These are phyloP conservation scores for Kondoa subrosea DNA, from an alignment of 768 basidiomycete species.

Conservation along the genomic window DNA sequence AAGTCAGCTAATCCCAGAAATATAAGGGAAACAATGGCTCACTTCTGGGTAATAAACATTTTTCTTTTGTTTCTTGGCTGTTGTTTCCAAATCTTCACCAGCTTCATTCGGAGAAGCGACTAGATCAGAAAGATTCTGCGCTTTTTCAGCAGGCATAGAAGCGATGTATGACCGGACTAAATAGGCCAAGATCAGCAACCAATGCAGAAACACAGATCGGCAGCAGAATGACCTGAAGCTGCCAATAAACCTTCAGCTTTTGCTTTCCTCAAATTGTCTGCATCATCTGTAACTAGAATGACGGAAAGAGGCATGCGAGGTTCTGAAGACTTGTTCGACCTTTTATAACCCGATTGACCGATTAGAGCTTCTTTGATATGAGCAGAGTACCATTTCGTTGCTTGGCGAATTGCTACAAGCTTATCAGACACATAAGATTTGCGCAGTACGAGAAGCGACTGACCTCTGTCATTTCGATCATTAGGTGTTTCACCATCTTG, in stretches of 20 bases:
- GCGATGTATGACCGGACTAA: slow-evolving; percentile 74
- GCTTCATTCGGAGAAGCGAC: slow-evolving; percentile 45
- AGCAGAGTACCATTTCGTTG: slow-evolving; percentile 66
- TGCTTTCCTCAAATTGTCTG: slow-evolving; percentile 61
- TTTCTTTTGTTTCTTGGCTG: slow-evolving; percentile 25
- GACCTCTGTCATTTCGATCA: slow-evolving; percentile 86
- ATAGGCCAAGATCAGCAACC: too few relatives aligned
- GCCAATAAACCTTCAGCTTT: slow-evolving; percentile 46
- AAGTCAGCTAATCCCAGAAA: slow-evolving; percentile 3
- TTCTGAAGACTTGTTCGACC: background rate
- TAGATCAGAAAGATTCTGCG: slow-evolving; percentile 58
- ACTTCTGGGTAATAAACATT: slow-evolving; percentile 36
- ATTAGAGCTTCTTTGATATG: slow-evolving; percentile 35
- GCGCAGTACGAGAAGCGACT: slow-evolving; percentile 15
- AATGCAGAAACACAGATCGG: too few relatives aligned
- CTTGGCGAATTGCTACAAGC: slow-evolving; percentile 64
- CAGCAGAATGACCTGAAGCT: slow-evolving; percentile 46
- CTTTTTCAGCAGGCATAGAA: slow-evolving; percentile 41
- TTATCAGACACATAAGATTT: slow-evolving; percentile 8
- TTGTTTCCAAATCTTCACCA: slow-evolving; percentile 33
- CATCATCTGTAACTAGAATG: slow-evolving; percentile 77
- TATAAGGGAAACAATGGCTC: slow-evolving; percentile 4
- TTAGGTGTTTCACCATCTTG: slow-evolving; percentile 68
- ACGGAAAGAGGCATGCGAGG: slow-evolving; percentile 31
- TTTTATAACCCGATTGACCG: slow-evolving; percentile 23